These are phyloP conservation scores for Prunus fruticosa DNA, from an alignment of 306 rosid genomes.

Conservation along the genomic window DNA sequence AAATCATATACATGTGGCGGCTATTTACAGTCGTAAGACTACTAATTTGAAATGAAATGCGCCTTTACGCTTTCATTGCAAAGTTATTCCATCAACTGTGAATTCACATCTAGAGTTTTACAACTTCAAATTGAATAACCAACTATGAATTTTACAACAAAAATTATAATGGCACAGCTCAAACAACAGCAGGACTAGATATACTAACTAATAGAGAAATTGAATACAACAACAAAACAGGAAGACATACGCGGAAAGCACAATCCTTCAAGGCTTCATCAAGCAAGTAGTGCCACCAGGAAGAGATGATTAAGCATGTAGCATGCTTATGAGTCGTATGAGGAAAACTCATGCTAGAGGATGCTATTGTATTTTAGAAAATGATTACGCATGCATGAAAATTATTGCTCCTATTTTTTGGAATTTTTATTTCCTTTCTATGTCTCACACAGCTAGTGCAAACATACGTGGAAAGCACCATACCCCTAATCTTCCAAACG, in stretches of 20 bases:
- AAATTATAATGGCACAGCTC: background rate
- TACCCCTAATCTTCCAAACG: conserved; percentile 22
- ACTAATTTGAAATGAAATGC: background rate
- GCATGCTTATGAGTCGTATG: too few relatives aligned
- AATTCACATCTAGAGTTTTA: background rate
- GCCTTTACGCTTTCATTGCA: background rate
- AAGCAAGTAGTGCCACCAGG: conserved; percentile 2
- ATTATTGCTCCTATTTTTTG: too few relatives aligned
- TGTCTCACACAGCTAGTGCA: conserved; percentile 23
- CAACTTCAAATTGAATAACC: background rate
- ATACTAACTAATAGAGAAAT: background rate
- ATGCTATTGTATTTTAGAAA: too few relatives aligned
- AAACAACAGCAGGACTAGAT: background rate
- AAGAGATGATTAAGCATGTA: background rate
- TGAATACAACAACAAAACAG: background rate
- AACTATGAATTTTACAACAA: background rate
- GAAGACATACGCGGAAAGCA: background rate
- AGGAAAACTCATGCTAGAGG: too few relatives aligned
- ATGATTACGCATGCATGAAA: too few relatives aligned
- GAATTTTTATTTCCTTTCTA: background rate
- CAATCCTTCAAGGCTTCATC: background rate
- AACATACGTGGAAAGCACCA: conserved; percentile 39
- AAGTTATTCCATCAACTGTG: background rate
- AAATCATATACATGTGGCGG: too few relatives aligned
- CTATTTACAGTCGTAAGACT: background rate